Evolutionary conservation across 768 basidiomycete genomes (phyloP).

Genomic region (Russula earlei): DNA sequence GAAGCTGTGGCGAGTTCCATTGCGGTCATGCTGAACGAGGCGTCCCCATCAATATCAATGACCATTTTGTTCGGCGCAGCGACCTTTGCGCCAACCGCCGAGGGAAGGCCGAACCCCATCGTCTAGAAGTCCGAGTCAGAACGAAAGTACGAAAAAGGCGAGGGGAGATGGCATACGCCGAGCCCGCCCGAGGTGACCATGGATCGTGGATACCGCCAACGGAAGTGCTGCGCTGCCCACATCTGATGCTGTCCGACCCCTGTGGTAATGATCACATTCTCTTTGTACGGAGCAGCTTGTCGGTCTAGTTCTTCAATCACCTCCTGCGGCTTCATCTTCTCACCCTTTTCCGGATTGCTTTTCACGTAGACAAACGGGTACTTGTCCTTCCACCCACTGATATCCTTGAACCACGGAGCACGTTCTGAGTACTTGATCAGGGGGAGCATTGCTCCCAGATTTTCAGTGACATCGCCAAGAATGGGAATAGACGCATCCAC

Average conservation of each 20-base stretch:
- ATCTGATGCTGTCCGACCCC: conserved; percentile 99
- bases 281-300: conserved; percentile 72
- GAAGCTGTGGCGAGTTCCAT: conserved; percentile 97
- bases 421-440: conserved; percentile 57
- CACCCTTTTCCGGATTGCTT: conserved; percentile 40
- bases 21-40: conserved; percentile 98
- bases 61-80: conserved; percentile 90
- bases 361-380: conserved; percentile 87
- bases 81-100: conserved; percentile 95
- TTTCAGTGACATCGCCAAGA: conserved; percentile 85
- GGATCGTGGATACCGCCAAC: conserved; percentile 81
- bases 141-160: neutral
- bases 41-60: conserved; percentile 95
- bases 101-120: conserved; percentile 96
- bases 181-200: conserved; percentile 93
- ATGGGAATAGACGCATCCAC: conserved; percentile 90
- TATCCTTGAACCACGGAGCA: conserved; percentile 72
- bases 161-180: conserved; percentile 48
- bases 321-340: conserved; percentile 90
- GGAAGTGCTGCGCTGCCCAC: conserved; percentile 95
- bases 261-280: conserved; percentile 80
- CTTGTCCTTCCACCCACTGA: conserved; percentile 72
- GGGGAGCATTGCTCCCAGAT: conserved; percentile 74
- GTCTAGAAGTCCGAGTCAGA: conserved; percentile 42
- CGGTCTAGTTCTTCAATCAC: conserved; percentile 87